Conservation (phyloP, 129 eudicot species). For the Helianthus tuberosus region DNA sequence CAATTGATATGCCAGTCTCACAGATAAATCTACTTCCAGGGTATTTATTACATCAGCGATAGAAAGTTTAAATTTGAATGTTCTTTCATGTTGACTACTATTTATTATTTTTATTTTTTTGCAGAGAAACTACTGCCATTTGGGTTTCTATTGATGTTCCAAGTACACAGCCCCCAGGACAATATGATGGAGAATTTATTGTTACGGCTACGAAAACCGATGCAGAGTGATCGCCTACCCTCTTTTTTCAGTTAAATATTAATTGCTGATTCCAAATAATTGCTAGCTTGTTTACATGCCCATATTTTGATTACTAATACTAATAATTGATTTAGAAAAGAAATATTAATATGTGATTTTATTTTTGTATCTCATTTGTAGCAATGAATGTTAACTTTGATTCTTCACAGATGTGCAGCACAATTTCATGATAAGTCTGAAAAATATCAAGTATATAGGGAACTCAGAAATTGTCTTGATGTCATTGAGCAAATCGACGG, state of each 20-base stretch:
- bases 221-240: slow-evolving; percentile 80
- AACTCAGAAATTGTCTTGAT: slow-evolving; percentile 78
- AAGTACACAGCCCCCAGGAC: slow-evolving; percentile 77
- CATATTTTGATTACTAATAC: slow-evolving; percentile 13
- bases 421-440: slow-evolving; percentile 70
- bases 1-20: slow-evolving; percentile 76
- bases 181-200: slow-evolving; percentile 85
- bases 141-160: slow-evolving; percentile 93
- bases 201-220: slow-evolving; percentile 78
- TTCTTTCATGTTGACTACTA: slow-evolving; percentile 10
- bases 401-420: slow-evolving; percentile 59
- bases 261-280: slow-evolving; percentile 15
- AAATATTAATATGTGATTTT: not conserved
- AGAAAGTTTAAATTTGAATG: not conserved
- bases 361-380: not conserved
- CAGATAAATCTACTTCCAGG: slow-evolving; percentile 79
- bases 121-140: slow-evolving; percentile 82
- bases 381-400: slow-evolving; percentile 28
- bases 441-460: slow-evolving; percentile 71
- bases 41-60: slow-evolving; percentile 41
- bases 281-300: slow-evolving; percentile 28
- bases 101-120: slow-evolving; percentile 16
- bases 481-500: slow-evolving; percentile 76
- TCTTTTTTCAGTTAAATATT: slow-evolving; percentile 49
- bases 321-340: not conserved